Evolutionary conservation across 768 basidiomycete genomes (phyloP), one percentile per base, ranked within the genome.

Genomic region (Arthromyces matolae): DNA sequence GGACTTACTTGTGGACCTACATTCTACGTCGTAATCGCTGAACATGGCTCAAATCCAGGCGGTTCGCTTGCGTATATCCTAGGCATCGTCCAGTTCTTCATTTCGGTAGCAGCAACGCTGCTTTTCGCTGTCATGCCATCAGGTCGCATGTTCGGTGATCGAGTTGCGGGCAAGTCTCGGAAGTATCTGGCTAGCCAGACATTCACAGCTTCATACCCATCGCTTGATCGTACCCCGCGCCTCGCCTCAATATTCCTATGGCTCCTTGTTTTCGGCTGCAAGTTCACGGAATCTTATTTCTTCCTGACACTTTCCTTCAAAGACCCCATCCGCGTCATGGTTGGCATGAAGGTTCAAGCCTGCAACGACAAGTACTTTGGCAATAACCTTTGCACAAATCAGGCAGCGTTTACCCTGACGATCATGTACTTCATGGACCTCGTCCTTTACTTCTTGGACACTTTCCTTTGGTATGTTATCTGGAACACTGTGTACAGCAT

Each of bases 401-500:
- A 99, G 57, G 89, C 93, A 2, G 90, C 89, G 3, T 97, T 98
- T 69, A 87, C 95, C 8, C 69, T 99, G 62, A 83, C 96, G 46
- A 88, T 97, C 75, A 99, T 97, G 95, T 98, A 93, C 64, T 72
- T 96, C 74, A 97, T 98, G 95, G 96, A 98, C 63, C 71, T 99
- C 38, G 83, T 87, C 42, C 80, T 99, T 36, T 99, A 91, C 80
- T 99, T 98, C 81, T 76, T 99, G 68, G 96, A 99, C 72, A 99
- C 96, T 6, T 99, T 97, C 86, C 71, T 99, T 24, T 99, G 96
- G 96, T 99, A 94, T 64, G 94, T 98, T 71, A 97, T 97, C 63
- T 97, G 95, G 95, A 97, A 97, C 67, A 94, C 93, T 8, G 89
- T 93, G 47, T 89, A 89, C 71, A 88, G 85, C 61, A 90, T 94